Evolutionary conservation across 2,329 filamentous ascomycete species (phyloP).

Genomic region (Ophiostoma quercus): DNA sequence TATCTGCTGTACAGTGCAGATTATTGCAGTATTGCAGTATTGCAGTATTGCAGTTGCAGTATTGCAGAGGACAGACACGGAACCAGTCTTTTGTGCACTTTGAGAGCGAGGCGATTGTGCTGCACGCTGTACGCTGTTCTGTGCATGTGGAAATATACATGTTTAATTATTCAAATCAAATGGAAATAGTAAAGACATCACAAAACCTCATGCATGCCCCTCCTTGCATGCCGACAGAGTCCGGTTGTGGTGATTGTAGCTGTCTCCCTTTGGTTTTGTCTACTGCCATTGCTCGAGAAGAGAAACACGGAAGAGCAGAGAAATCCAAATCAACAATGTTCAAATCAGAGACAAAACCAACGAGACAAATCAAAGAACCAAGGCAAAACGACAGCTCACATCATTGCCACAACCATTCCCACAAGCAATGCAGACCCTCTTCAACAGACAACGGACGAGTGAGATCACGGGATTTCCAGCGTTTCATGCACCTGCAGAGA

Average conservation of each 20-base stretch:
- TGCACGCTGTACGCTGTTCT: background rate
- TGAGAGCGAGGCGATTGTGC: constrained; percentile 3
- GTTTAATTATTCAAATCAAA: background rate
- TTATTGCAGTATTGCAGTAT: no score
- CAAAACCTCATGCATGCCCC: constrained; percentile 18
- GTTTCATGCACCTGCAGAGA: constrained; percentile 1
- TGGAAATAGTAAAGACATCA: constrained; percentile 16
- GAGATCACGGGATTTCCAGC: background rate
- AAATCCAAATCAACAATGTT: background rate
- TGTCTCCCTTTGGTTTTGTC: background rate
- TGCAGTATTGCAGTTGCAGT: no score
- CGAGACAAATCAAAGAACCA: background rate
- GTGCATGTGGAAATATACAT: background rate
- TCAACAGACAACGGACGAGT: background rate
- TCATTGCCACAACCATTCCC: no score
- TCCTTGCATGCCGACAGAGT: constrained; percentile 13
- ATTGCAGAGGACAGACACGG: background rate
- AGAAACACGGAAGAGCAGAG: background rate
- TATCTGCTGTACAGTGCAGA: background rate
- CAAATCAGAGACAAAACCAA: background rate
- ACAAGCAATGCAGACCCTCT: background rate
- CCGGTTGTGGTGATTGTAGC: background rate
- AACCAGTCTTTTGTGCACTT: background rate
- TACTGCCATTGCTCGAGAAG: background rate
- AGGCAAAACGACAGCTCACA: background rate